Evolutionary conservation across 2,329 filamentous ascomycete species (phyloP).

Genomic region (Fusarium sterilihyphosum): DNA sequence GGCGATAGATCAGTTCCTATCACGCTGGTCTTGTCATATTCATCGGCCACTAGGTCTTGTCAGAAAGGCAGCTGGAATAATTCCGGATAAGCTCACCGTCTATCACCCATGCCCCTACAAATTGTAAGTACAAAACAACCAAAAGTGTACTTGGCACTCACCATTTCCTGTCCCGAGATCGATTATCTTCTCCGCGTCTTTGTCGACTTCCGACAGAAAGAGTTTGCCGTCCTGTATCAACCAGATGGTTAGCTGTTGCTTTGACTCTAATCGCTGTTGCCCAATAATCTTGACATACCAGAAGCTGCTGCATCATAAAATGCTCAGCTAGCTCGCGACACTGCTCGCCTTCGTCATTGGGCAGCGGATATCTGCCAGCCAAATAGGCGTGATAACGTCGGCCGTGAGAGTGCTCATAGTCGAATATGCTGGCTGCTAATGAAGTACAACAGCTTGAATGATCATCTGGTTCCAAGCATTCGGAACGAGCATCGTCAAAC

Average conservation of each 20-base stretch:
- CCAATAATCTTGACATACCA: constrained; percentile 39
- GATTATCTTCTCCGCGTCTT: constrained; percentile 54
- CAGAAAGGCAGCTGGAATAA: neutral
- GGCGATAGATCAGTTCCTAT: constrained; percentile 56
- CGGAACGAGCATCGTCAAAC: constrained; percentile 35
- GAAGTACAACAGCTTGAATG: constrained; percentile 48
- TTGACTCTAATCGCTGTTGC: neutral
- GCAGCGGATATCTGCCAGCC: constrained; percentile 56
- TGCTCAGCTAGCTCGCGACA: constrained; percentile 58
- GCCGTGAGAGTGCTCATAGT: constrained; percentile 48
- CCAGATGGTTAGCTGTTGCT: neutral
- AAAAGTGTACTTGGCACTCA: constrained; percentile 28
- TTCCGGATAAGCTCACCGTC: constrained; percentile 47
- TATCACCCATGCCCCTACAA: constrained; percentile 62
- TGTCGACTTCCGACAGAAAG: constrained; percentile 52
- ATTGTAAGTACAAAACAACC: constrained; percentile 5
- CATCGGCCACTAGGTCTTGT: constrained; percentile 50
- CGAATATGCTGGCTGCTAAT: constrained; percentile 47
- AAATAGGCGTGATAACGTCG: constrained; percentile 57
- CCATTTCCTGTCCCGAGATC: constrained; percentile 62
- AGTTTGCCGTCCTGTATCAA: constrained; percentile 49
- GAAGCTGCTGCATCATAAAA: constrained; percentile 56
- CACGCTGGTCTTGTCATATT: constrained; percentile 53
- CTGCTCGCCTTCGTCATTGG: constrained; percentile 59
- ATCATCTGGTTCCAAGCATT: constrained; percentile 34